Evolutionary conservation across 23 red algal genomes (phyloP), one percentile per base, ranked within the genome.

Genomic region (Gracilaria gracilis): DNA sequence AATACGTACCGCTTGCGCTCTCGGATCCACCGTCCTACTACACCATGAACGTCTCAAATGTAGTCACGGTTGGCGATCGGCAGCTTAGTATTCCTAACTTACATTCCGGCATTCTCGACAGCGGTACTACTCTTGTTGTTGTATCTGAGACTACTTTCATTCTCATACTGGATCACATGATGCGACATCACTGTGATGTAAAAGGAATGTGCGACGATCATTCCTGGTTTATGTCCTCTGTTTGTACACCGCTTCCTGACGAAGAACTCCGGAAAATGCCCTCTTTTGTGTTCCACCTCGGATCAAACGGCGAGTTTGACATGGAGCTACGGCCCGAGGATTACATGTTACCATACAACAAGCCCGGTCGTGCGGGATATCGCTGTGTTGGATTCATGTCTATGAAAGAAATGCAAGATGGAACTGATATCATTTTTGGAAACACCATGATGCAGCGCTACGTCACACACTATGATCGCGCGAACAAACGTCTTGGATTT

Each of bases 41-140:
- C 85, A 93, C 85, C 25, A 61, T 89, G 61, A 93, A 87, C 74
- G 44, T 90, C 44, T 90, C 86, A 62, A 85, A 49, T 67, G 79
- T 20, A 44, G n/a, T 93, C 39, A 48, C 79, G 28, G 82, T 97
- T 25, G 90, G 84, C 66, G 80, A 87, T 37, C 73, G 69, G 21
- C 34, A 93, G 17, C n/a, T 84, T 23, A 85, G 42, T 19, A 49
- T 95, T 29, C 93, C 93, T 8, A 83, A 58, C 32, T 46, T 90
- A 21, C 72, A 62, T 50, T 37, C 86, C 31, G 93, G 93, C 24
- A 89, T 97, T 69, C 79, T 98, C n/a, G 96, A 98, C 65, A 91
- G 85, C 49, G 96, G 96, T 49, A 98, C 96, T 8, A 98, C 96
- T 8, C 79, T 95, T 64, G 67, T 98, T 65, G 93, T 93, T 35